Evolutionary conservation across 257 asterid species (phyloP), one percentile per base, ranked within the genome.

Genomic region (Petunia secreta): DNA sequence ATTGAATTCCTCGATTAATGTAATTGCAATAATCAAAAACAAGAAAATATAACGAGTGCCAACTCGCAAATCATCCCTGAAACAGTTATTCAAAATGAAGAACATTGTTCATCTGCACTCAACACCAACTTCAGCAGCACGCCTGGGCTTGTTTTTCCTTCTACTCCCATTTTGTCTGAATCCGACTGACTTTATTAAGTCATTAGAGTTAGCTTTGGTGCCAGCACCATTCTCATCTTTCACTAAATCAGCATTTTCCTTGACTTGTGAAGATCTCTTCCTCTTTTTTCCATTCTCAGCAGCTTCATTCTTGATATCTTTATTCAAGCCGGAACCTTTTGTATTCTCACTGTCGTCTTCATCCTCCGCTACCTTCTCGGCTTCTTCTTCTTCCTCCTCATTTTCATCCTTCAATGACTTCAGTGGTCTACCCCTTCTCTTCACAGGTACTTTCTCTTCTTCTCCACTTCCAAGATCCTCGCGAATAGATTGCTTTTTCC

Each of bases 51-150:
- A 57, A 15, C 2, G 62, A 57, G 62, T 25, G 62, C 3, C 16
- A 0, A 57, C 36, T 15, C n/a, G 62, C 62, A 15, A 15, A 57
- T 57, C 57, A 52, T 52, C 57, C 9, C 57, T 10, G 57, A 52
- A 52, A 8, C 57, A 52, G 15, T 52, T 52, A 52, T 15, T 15
- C 34, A 57, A 55, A 14, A 15, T 14, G 34, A 4, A 8, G 59
- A 46, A n/a, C 52, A 54, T n/a, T 69, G 58, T 41, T 90, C 84
- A 91, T 79, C 74, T 86, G 94, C 97, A 91, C 84, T 93, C 95
- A 64, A 93, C 95, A 6, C 95, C 97, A 85, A 87, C 97, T 85
- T 91, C 98, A 83, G 97, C 97, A 77, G 97, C 98, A 6, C 98
- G 87, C n/a, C 95, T 89, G 50, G 98, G 98, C 87, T 90, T 93